Evolutionary conservation across 805 yeast genomes (phyloP), one percentile per base, ranked within the genome.

Genomic region (Cyberlindnera samutprakarnensis): DNA sequence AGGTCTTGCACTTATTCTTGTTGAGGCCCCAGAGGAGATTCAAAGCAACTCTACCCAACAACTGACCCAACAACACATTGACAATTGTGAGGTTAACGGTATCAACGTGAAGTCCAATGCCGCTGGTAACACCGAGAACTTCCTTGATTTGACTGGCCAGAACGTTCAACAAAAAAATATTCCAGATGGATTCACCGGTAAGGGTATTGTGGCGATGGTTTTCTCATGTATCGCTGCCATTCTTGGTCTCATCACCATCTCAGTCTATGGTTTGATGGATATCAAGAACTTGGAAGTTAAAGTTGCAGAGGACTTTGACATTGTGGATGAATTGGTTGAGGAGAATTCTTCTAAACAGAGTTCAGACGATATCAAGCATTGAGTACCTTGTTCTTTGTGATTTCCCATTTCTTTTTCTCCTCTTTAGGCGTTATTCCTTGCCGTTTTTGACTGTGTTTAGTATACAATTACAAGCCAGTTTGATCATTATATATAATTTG

Each of bases 191-290:
- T 92, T 92, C 73, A 90, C 97, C 31, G 84, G 94, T 36, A 78
- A 81, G 54, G 98, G 98, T 66, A 78, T 81, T 55, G 94, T 90
- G 33, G 97, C 97, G 10, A 64, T 92, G 58, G 90, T 81, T 14
- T 90, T 92, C 69, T 85, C 96, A 6, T 74, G 84, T 67, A 51
- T 90, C 46, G 73, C 95, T 30, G 98, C 92, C 52, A 54, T 85
- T 41, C 59, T 85, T 14, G 98, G 98, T 59, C 63, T 88, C 61
- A 65, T 62, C 35, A 70, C 79, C 44, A 84, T 92, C 51, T 70
- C 81, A 30, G 49, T 77, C 57, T 92, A 90, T 61, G 98, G 98
- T 62, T 59, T 83, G 65, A 68, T 86, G 51, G 97, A 88, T 44
- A 68, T 83, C 57, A 71, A 75, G 54, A 66, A 77, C 56, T 68